Evolutionary conservation across 108 stramenopile species (phyloP).

Genomic region (Cyclotella cryptica): DNA sequence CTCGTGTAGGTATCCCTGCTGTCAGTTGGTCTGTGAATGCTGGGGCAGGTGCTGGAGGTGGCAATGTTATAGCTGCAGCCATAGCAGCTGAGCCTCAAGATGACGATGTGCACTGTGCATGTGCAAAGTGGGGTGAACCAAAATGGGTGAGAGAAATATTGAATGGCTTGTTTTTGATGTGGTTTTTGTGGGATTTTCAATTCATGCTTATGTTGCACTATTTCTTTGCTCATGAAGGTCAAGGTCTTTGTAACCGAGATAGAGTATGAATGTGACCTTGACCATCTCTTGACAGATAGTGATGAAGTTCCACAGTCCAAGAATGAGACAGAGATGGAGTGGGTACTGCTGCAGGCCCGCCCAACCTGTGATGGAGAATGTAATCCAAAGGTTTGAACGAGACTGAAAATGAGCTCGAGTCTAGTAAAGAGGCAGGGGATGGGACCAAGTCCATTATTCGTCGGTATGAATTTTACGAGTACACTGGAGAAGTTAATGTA

Average conservation of each 20-base stretch:
- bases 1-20: conserved; percentile 6
- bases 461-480: no score
- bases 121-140: conserved; percentile 6
- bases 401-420: conserved; percentile 1
- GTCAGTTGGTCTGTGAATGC: background rate
- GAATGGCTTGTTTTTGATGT: background rate
- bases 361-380: conserved; percentile 15
- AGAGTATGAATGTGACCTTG: no score
- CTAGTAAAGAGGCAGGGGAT: background rate
- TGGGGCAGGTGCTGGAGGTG: background rate
- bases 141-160: background rate
- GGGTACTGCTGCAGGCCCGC: conserved; percentile 1
- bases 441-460: background rate
- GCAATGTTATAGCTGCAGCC: no score
- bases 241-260: conserved; percentile 1
- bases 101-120: background rate
- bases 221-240: background rate
- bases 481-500: no score
- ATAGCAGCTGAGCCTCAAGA: no score
- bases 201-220: background rate
- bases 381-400: background rate
- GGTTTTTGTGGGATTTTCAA: background rate
- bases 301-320: no score
- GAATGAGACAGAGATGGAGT: no score
- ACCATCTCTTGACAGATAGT: no score